Conservation (phyloP, 805 yeast genomes). For the Wickerhamomyces silvicola region DNA sequence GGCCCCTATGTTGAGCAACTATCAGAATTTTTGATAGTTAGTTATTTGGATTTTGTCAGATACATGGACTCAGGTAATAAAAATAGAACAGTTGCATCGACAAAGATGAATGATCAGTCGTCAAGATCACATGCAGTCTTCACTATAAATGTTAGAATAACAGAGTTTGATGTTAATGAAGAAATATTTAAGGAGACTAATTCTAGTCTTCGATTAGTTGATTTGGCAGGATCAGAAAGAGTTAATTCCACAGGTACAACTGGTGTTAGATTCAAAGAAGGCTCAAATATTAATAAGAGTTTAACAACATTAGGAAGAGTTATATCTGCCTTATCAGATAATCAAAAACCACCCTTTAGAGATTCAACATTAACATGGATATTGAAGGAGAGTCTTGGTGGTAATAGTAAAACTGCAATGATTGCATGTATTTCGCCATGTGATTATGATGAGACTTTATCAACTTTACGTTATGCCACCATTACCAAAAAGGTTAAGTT, state of each 20-base stretch:
- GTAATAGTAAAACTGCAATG: slow-evolving; percentile 83
- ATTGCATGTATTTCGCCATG: slow-evolving; percentile 81
- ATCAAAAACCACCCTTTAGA: slow-evolving; percentile 32
- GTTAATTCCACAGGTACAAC: slow-evolving; percentile 55
- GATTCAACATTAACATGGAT: slow-evolving; percentile 74
- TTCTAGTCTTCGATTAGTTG: slow-evolving; percentile 65
- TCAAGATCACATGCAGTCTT: slow-evolving; percentile 81
- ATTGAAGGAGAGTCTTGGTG: slow-evolving; percentile 69
- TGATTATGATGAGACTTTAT: slow-evolving; percentile 70
- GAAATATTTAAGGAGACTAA: slow-evolving; percentile 40
- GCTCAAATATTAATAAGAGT: slow-evolving; percentile 71
- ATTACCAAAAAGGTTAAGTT: slow-evolving; percentile 67
- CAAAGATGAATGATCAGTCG: slow-evolving; percentile 65
- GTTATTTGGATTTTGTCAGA: slow-evolving; percentile 41
- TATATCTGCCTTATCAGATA: slow-evolving; percentile 41
- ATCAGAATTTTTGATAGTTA: slow-evolving; percentile 42
- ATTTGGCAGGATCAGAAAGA: slow-evolving; percentile 80
- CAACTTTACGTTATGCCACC: slow-evolving; percentile 73
- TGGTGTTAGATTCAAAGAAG: slow-evolving; percentile 62
- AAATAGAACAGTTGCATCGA: slow-evolving; percentile 62
- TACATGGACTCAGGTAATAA: slow-evolving; percentile 45
- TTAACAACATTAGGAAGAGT: slow-evolving; percentile 75
- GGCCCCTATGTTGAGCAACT: slow-evolving; percentile 73
- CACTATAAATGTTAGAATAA: slow-evolving; percentile 56
- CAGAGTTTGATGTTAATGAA: slow-evolving; percentile 34